Conservation (phyloP, 495 filamentous ascomycete genomes). For the Aspergillus campestris region DNA sequence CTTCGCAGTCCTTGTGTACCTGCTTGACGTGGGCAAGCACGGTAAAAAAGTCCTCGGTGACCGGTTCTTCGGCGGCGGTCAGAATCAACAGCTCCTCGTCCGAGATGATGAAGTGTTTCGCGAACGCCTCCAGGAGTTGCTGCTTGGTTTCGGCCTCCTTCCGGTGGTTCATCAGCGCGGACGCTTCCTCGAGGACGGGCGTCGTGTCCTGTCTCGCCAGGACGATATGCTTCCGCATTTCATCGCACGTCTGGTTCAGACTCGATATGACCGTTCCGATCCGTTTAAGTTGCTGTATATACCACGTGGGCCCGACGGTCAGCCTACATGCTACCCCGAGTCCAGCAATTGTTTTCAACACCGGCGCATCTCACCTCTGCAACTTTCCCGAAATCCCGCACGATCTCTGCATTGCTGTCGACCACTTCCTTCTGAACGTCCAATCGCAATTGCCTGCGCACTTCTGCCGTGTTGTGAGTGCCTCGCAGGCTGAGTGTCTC, state of each 20-base stretch:
- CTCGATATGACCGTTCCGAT: conserved; percentile 71
- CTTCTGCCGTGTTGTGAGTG: conserved; percentile 68
- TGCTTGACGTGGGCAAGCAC: conserved; percentile 74
- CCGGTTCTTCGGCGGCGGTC: conserved; percentile 67
- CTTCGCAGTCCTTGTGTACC: conserved; percentile 79
- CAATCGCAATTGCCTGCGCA: conserved; percentile 67
- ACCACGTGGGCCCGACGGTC: background rate
- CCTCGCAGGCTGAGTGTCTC: conserved; percentile 63
- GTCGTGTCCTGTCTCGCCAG: conserved; percentile 66
- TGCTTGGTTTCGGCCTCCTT: conserved; percentile 79
- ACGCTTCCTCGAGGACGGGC: conserved; percentile 72
- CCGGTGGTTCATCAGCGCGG: conserved; percentile 64
- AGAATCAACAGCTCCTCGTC: conserved; percentile 67
- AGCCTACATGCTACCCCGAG: background rate
- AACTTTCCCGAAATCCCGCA: conserved; percentile 83
- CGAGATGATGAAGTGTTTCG: conserved; percentile 72
- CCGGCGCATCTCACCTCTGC: conserved; percentile 58
- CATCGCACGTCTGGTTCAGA: conserved; percentile 72
- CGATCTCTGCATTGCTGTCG: conserved; percentile 84
- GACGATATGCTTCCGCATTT: conserved; percentile 69
- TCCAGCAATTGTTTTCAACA: background rate
- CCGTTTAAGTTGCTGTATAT: conserved; percentile 67
- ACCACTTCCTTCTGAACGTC: conserved; percentile 91
- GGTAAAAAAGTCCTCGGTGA: conserved; percentile 80
- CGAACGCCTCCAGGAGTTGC: conserved; percentile 72